These are phyloP conservation scores for Saposhnikovia divaricata DNA, from an alignment of 129 eudicot genomes.

Conservation along the genomic window DNA sequence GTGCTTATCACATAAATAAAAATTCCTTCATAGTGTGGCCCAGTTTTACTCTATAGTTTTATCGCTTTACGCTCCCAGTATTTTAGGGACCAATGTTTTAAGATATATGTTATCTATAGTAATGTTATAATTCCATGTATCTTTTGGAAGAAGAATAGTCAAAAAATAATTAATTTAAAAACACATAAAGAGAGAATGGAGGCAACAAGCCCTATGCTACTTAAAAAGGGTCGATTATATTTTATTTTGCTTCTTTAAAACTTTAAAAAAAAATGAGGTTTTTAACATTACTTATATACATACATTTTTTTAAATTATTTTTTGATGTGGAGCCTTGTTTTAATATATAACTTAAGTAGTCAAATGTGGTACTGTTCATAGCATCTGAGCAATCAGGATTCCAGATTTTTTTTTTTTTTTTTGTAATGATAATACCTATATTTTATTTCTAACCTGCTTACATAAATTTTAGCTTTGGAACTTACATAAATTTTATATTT, in stretches of 20 bases:
- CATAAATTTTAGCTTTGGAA: background rate
- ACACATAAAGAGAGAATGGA: too few species aligned
- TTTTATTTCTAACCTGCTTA: background rate
- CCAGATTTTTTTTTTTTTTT: background rate
- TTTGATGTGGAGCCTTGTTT: background rate
- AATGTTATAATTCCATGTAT: too few species aligned
- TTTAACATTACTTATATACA: background rate
- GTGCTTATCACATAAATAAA: background rate
- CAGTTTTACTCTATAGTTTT: background rate
- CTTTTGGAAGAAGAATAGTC: background rate
- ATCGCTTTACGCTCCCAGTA: background rate
- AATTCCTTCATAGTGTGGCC: background rate
- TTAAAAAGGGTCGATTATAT: too few species aligned
- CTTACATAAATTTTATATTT: background rate
- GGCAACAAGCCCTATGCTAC: background rate
- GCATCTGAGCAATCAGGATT: background rate
- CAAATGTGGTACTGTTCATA: background rate
- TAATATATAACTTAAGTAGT: background rate
- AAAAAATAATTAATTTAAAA: too few species aligned
- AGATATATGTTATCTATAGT: background rate
- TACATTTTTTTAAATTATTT: too few species aligned
- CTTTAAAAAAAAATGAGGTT: too few species aligned
- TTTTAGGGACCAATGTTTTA: background rate
- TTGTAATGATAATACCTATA: background rate
- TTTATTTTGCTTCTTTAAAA: too few species aligned